Evolutionary conservation across 495 filamentous ascomycete genomes (phyloP).

Genomic region (Podospora tetraspora): DNA sequence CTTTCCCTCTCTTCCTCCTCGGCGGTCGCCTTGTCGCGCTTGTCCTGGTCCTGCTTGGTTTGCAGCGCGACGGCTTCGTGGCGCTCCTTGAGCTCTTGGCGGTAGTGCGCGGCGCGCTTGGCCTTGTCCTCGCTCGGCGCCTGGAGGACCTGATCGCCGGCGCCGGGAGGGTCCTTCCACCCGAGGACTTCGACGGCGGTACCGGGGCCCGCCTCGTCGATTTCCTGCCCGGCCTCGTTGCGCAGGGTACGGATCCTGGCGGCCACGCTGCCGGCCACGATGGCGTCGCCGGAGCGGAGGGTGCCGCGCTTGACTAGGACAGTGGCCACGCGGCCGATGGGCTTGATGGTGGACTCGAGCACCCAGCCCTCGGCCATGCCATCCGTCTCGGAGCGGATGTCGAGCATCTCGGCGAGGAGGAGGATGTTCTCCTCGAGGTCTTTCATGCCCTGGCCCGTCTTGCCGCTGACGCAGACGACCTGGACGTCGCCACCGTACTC

Average conservation of each 20-base stretch:
- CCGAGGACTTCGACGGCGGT: constrained; percentile 89
- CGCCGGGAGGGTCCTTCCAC: constrained; percentile 86
- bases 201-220: constrained; percentile 75
- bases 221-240: constrained; percentile 73
- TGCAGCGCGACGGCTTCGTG: constrained; percentile 34
- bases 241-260: constrained; percentile 73
- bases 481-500: constrained; percentile 95
- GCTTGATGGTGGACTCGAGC: constrained; percentile 86
- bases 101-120: constrained; percentile 72
- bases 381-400: constrained; percentile 73
- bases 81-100: constrained; percentile 49
- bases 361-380: constrained; percentile 89
- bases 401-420: constrained; percentile 78
- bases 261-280: constrained; percentile 86
- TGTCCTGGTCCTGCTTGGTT: constrained; percentile 28
- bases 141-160: constrained; percentile 84
- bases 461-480: constrained; percentile 83
- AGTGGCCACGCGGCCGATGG: constrained; percentile 80
- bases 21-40: constrained; percentile 40
- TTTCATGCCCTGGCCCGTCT: constrained; percentile 86
- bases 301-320: constrained; percentile 85
- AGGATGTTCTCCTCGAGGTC: constrained; percentile 88
- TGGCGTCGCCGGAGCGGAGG: constrained; percentile 68
- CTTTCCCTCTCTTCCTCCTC: constrained; percentile 11
- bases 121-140: constrained; percentile 72